A percentile compares a stretch with the other conserved stretches of the same genome.
phyloP scores from a whole-genome alignment of 305 asterid genomes.

The Fraxinus floribunda region DNA sequence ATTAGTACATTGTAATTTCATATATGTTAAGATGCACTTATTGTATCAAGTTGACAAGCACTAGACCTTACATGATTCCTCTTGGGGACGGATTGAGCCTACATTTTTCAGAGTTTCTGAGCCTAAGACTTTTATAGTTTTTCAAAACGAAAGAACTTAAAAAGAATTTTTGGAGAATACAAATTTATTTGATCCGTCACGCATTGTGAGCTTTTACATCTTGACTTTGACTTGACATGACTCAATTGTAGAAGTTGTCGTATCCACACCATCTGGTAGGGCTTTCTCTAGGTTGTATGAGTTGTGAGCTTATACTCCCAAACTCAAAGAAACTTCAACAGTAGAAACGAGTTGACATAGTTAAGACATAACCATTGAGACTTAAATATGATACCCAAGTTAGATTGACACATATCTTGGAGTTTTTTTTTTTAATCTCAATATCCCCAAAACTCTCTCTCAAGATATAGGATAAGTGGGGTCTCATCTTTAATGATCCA shows the following conservation, averaged over 20 bases:
- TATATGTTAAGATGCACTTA: not conserved
- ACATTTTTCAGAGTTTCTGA: not conserved
- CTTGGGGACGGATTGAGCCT: not conserved
- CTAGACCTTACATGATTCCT: not conserved
- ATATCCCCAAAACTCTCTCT: conserved; percentile 21
- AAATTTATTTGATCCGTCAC: not conserved
- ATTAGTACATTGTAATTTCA: not conserved
- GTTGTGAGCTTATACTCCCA: not conserved
- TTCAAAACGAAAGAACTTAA: not conserved
- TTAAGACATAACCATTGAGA: not conserved
- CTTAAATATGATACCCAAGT: too few relatives aligned
- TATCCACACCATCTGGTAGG: not conserved
- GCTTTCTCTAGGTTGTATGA: not conserved
- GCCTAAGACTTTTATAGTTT: not conserved
- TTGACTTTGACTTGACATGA: too few relatives aligned
- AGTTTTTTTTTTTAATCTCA: not conserved
- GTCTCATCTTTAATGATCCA: conserved; percentile 29
- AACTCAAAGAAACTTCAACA: not conserved
- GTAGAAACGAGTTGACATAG: not conserved
- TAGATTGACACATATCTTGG: not conserved
- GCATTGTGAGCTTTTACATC: not conserved
- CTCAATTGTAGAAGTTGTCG: not conserved
- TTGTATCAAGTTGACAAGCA: not conserved
- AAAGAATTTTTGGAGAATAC: not conserved
- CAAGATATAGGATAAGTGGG: conserved; percentile 20